Base-by-base conservation (phyloP, 345 rosid genomes). In the Syzygium aqueum region DNA sequence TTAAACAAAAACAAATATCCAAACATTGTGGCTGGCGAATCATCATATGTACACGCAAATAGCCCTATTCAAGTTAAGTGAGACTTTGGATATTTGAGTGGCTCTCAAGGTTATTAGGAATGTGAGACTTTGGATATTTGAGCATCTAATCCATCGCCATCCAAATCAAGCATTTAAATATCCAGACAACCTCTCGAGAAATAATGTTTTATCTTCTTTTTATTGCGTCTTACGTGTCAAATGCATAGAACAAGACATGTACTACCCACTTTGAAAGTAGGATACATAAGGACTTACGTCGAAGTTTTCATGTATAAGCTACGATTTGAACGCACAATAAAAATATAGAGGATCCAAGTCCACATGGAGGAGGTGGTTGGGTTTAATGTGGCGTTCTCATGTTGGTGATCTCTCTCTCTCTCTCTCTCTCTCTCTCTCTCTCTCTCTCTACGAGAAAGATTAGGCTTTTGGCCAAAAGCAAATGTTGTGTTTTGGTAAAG, bases 381-480 rank as follows among this genome's bases (percentile, higher is more conserved):
- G 80, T 73, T 17, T 33, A 73, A 73, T 33, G 80, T 33, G 49
- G 80, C 80, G 49, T 33, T 33, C 46, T 33, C 80, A 37, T 10
- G 49, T 73, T 33, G 46, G 80, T 17, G 46, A 4, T 17, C 46
- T 67, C 46, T 67, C 77, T 28, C 78, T 67, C 77, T 16, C n/a
- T 17, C 46, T 67, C 46, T 67, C 77, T 17, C 46, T 67, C 46
- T 67, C 77, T 17, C 46, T 67, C 46, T 67, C 77, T 17, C 46
- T 67, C 46, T 67, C 77, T 28, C 78, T 67, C 77, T 16, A 11
- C 4, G 49, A 73, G 80, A 19, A 73, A 73, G 80, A 73, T 73
- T 73, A 33, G 49, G 80, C 80, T 73, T 73, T 73, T 73, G 49
- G 80, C 80, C 80, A 65, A 65, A 67, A 67, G 78, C 78, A 21